These are phyloP conservation scores for Prunus mume DNA, from an alignment of 306 rosid genomes.

Conservation along the genomic window DNA sequence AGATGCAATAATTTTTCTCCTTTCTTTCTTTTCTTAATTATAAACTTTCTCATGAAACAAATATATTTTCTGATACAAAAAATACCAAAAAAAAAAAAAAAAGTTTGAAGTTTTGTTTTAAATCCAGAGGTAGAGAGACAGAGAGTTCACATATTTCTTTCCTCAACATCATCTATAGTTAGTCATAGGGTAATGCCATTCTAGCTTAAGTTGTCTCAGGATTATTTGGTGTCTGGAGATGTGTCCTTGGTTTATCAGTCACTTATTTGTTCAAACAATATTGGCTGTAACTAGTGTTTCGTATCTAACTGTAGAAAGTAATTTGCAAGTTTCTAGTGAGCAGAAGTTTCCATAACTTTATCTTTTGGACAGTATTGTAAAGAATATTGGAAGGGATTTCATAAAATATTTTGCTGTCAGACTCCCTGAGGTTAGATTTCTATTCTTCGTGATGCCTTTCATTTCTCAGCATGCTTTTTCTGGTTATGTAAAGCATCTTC, in stretches of 20 bases:
- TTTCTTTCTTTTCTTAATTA: no score
- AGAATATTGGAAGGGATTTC: conserved; percentile 92
- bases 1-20: no score
- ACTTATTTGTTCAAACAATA: conserved; percentile 10
- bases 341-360: conserved; percentile 93
- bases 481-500: not conserved
- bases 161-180: no score
- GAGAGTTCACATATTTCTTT: no score
- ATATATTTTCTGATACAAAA: no score
- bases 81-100: no score
- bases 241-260: conserved; percentile 8
- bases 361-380: conserved; percentile 92
- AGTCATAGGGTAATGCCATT: no score
- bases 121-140: no score
- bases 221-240: no score
- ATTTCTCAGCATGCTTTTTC: not conserved
- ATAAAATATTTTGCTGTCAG: conserved; percentile 74
- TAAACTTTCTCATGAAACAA: no score
- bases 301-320: conserved; percentile 21
- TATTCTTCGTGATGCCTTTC: conserved; percentile 16
- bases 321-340: conserved; percentile 83
- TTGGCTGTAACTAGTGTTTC: not conserved
- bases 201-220: no score
- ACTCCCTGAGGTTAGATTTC: conserved; percentile 84
- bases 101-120: no score